Evolutionary conservation across 1,139 yeast species (phyloP), one percentile per base, ranked within the genome.

Genomic region (Pichia sp.): DNA sequence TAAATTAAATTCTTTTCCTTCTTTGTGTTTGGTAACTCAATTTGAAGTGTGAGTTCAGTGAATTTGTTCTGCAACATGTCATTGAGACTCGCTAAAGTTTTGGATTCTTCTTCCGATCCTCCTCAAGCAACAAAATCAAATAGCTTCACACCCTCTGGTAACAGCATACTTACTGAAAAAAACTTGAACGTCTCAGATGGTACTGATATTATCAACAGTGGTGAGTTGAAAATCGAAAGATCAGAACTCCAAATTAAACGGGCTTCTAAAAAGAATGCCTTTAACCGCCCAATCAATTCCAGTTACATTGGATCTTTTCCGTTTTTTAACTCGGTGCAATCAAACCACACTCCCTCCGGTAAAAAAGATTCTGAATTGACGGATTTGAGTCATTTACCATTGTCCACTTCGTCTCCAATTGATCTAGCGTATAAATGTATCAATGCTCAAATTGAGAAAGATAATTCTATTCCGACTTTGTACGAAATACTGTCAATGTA

Each of bases 351-450:
- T 44, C 49, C 21, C 9, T 37, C 18, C 25, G 47, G 7, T 7
- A 51, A 43, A 26, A 48, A 46, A n/a, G 54, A 50, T 25, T 3
- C 22, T 12, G 53, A 39, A n/a, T 46, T 53, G n/a, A 50, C 47
- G 1, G 51, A 51, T 41, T 44, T 57, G 34, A 45, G 39, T 12
- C 54, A 51, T 23, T 62, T 67, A 25, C 62, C 67, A 6, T 51
- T 65, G 34, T 61, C 68, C 1, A 55, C 66, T 4, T 58, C 69
- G 2, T 52, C 67, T 4, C 67, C 70, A 3, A 53, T 65, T 28
- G 56, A 54, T 19, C 53, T 68, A n/a, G 67, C 68, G 7, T 58
- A 60, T 16, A 63, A 62, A 45, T 60, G 63, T 50, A 58, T 67
- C n/a, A 49, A 60, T 12, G 60, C 62, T 18, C 63, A 67, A 30